These are phyloP conservation scores for Clavispora vitiphila DNA, from an alignment of 805 yeast species.

Conservation along the genomic window DNA sequence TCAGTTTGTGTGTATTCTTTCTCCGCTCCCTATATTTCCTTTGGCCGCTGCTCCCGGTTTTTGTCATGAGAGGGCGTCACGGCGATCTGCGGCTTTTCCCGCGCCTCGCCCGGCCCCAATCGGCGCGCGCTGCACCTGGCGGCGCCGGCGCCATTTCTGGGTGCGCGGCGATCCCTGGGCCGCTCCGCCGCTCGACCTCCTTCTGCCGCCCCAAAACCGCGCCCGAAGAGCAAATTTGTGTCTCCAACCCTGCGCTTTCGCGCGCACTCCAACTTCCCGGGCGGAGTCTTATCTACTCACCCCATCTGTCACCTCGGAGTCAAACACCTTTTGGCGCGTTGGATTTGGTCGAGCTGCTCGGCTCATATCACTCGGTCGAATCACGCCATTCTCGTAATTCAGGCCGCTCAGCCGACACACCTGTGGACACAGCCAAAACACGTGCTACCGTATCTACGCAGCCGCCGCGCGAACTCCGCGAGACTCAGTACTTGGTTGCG, in stretches of 20 bases:
- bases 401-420: too few relatives aligned
- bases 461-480: conserved; percentile 1
- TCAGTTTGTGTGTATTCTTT: too few relatives aligned
- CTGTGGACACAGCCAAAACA: too few relatives aligned
- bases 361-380: not conserved
- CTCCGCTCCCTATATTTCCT: not conserved
- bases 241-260: not conserved
- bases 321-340: not conserved
- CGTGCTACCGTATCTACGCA: not conserved
- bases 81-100: not conserved
- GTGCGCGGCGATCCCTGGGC: not conserved
- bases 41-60: not conserved
- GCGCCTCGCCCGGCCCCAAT: not conserved
- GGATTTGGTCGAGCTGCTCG: not conserved
- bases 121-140: not conserved
- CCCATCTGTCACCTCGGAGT: not conserved
- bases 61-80: not conserved
- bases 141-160: not conserved
- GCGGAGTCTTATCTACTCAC: not conserved
- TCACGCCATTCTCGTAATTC: not conserved
- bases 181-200: not conserved
- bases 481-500: conserved; percentile 15
- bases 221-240: not conserved
- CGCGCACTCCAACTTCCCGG: not conserved
- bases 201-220: not conserved